Evolutionary conservation across 306 rosid species (phyloP).

Genomic region (Arachis hypogaea): DNA sequence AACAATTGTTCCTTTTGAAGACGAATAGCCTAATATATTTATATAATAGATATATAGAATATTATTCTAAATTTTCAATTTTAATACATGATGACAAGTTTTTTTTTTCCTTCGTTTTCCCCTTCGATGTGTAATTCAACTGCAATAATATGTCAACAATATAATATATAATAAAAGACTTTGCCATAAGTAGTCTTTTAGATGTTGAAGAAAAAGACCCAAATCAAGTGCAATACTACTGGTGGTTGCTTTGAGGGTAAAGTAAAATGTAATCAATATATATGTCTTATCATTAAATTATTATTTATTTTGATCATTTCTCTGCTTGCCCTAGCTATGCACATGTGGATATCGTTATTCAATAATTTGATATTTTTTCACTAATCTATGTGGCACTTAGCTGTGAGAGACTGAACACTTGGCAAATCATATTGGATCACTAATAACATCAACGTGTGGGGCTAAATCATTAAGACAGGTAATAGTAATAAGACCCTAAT

Average conservation of each 20-base stretch:
- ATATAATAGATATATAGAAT: too few relatives aligned
- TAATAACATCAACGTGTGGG: not conserved
- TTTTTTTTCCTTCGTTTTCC: too few relatives aligned
- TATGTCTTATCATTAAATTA: not conserved
- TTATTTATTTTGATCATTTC: not conserved
- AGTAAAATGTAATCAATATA: not conserved
- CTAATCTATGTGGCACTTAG: not conserved
- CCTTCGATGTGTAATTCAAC: too few relatives aligned
- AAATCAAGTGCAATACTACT: not conserved
- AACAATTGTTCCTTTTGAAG: too few relatives aligned
- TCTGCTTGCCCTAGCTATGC: not conserved
- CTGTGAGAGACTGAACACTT: not conserved
- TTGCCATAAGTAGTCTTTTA: not conserved
- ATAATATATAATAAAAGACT: not conserved
- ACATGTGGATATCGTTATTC: not conserved
- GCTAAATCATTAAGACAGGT: not conserved
- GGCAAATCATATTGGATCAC: constrained; percentile 12
- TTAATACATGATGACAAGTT: too few relatives aligned
- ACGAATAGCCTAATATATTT: too few relatives aligned
- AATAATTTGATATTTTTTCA: not conserved
- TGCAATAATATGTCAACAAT: too few relatives aligned
- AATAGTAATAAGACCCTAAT: not conserved
- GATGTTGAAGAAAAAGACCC: not conserved
- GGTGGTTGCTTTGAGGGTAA: not conserved
- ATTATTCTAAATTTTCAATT: too few relatives aligned